Evolutionary conservation across 495 filamentous ascomycete species (phyloP).

Genomic region (Cudoniella acicularis): DNA sequence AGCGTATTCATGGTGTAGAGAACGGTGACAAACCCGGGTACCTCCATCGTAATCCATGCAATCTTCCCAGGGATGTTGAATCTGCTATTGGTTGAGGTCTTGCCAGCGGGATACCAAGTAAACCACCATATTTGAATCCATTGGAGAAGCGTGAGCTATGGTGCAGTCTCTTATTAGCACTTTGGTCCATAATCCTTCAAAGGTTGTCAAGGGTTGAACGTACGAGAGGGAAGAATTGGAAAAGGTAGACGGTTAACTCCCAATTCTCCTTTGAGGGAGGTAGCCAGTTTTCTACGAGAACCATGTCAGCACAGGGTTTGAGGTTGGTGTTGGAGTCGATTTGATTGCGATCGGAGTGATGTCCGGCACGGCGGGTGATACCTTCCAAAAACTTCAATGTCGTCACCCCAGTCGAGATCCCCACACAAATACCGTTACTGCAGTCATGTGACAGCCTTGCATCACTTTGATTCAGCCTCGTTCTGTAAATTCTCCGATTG

Average conservation of each 20-base stretch:
- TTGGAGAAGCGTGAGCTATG: constrained; percentile 38
- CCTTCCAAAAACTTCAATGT: neutral
- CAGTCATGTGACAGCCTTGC: no score
- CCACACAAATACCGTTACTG: no score
- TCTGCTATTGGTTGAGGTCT: constrained; percentile 68
- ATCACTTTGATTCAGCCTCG: no score
- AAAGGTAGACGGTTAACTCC: constrained; percentile 16
- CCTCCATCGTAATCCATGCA: constrained; percentile 86
- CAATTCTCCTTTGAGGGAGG: constrained; percentile 24
- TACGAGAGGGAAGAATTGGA: constrained; percentile 26
- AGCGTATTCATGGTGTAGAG: constrained; percentile 71
- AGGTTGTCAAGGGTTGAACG: neutral
- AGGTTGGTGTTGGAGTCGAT: no score
- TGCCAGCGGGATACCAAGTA: constrained; percentile 76
- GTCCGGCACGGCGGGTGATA: neutral
- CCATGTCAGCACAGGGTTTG: constrained; percentile 8
- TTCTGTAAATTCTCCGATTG: neutral
- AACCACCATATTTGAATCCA: constrained; percentile 37
- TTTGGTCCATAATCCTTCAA: no score
- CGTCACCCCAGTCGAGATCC: no score
- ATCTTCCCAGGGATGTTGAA: constrained; percentile 87
- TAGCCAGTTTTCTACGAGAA: constrained; percentile 20
- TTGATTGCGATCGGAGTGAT: neutral
- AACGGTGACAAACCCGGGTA: constrained; percentile 68
- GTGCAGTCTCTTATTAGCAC: no score